Evolutionary conservation across 2,329 filamentous ascomycete species (phyloP).

Genomic region (Septoria petroselini): DNA sequence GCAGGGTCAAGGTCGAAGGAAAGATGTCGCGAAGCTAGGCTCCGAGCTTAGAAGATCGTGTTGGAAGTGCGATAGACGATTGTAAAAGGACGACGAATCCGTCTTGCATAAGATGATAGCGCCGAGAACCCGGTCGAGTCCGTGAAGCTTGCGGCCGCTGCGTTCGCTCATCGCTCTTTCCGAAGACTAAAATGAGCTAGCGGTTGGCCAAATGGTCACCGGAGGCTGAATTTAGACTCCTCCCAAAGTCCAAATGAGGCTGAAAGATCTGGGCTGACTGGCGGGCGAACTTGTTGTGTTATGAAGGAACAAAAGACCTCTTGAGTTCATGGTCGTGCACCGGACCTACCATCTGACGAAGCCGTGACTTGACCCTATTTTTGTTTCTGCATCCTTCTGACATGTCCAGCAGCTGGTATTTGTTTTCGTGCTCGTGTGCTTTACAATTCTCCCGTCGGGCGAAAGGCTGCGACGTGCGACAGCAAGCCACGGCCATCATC

Average conservation of each 20-base stretch:
- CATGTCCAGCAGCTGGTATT: not conserved
- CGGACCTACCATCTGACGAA: conserved; percentile 19
- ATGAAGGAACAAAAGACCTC: not conserved
- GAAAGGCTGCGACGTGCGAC: conserved; percentile 4
- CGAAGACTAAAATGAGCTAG: conserved; percentile 15
- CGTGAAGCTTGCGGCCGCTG: conserved; percentile 11
- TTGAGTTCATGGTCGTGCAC: conserved; percentile 12
- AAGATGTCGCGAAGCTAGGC: conserved; percentile 16
- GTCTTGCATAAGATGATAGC: conserved; percentile 3
- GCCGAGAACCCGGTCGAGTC: conserved; percentile 6
- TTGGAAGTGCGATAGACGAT: conserved; percentile 2
- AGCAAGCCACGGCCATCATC: not conserved
- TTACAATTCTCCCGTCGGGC: not conserved
- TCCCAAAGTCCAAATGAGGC: conserved; percentile 20
- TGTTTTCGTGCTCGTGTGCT: not conserved
- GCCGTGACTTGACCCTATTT: conserved; percentile 16
- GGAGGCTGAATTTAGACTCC: conserved; percentile 24
- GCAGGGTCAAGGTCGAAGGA: conserved; percentile 15
- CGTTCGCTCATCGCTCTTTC: conserved; percentile 15
- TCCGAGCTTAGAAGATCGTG: conserved; percentile 18
- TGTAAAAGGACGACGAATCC: not conserved
- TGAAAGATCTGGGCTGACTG: conserved; percentile 15
- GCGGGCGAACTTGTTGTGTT: not conserved
- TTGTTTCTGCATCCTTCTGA: conserved; percentile 4
- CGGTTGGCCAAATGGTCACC: conserved; percentile 13